These are phyloP conservation scores for Rehmannia glutinosa DNA, from an alignment of 257 asterid genomes.

Conservation along the genomic window DNA sequence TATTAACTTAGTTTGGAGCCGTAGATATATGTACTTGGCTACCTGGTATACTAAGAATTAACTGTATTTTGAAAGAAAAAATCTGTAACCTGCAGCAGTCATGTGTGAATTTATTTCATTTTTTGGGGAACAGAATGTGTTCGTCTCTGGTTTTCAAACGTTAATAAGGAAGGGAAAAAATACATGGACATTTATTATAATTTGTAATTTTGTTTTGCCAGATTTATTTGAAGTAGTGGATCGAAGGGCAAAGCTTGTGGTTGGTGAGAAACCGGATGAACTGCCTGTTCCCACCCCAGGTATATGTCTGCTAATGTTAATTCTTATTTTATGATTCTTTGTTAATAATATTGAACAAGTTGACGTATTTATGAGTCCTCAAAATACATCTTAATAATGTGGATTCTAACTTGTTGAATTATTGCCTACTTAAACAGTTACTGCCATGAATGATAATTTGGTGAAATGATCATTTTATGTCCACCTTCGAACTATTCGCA, in stretches of 20 bases:
- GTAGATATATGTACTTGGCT: neutral
- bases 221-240: slow-evolving; percentile 98
- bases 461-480: neutral
- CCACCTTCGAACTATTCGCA: neutral
- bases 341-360: neutral
- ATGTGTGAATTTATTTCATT: neutral
- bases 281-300: slow-evolving; percentile 55
- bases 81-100: neutral
- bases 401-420: neutral
- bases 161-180: neutral
- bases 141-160: neutral
- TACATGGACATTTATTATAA: neutral
- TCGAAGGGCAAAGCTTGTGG: slow-evolving; percentile 90
- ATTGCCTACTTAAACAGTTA: neutral
- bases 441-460: neutral
- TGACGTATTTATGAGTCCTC: neutral
- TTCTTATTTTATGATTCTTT: slow-evolving; percentile 4
- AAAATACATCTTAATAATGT: neutral
- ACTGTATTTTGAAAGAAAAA: neutral
- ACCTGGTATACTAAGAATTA: neutral
- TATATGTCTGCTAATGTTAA: slow-evolving; percentile 21
- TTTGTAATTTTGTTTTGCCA: slow-evolving; percentile 28
- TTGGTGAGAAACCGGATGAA: slow-evolving; percentile 76
- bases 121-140: slow-evolving; percentile 3
- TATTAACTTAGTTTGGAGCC: slow-evolving; percentile 3